A percentile compares a stretch with the other conserved stretches of the same genome.
Conservation (phyloP, 1,284 basidiomycete genomes). For the Fomes fomentarius region DNA sequence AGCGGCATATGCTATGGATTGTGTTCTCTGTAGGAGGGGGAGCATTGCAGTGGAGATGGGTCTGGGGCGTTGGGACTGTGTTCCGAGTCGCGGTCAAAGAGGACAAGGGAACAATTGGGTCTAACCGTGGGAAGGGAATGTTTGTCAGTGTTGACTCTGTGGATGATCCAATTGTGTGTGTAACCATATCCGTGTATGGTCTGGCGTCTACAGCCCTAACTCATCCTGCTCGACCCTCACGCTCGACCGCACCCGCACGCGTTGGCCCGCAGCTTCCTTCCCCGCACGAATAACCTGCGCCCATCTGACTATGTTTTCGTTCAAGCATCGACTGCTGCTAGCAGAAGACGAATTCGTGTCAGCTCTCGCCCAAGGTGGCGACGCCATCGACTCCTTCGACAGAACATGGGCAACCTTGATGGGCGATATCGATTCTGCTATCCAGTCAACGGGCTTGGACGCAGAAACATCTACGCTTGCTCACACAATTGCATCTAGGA, state of each 20-base stretch:
- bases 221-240: no score
- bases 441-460: background rate
- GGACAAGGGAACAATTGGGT: background rate
- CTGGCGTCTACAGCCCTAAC: no score
- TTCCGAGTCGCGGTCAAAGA: no score
- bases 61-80: no score
- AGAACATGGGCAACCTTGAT: slow-evolving; percentile 3
- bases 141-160: no score
- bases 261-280: no score
- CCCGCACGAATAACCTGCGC: no score
- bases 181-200: no score
- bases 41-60: background rate
- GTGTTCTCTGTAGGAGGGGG: background rate
- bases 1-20: background rate
- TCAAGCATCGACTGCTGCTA: slow-evolving; percentile 21
- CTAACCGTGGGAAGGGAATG: background rate
- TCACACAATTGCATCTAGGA: background rate
- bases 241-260: no score
- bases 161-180: no score
- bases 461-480: background rate
- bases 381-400: slow-evolving; percentile 21
- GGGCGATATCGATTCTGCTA: slow-evolving; percentile 15
- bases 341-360: slow-evolving; percentile 25
- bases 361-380: slow-evolving; percentile 14
- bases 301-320: slow-evolving; percentile 11